Percentiles rank a stretch among this genome's conserved stretches.
phyloP scores from a whole-genome alignment of 2,329 filamentous ascomycete genomes.

The Botrytis hyacinthi region DNA sequence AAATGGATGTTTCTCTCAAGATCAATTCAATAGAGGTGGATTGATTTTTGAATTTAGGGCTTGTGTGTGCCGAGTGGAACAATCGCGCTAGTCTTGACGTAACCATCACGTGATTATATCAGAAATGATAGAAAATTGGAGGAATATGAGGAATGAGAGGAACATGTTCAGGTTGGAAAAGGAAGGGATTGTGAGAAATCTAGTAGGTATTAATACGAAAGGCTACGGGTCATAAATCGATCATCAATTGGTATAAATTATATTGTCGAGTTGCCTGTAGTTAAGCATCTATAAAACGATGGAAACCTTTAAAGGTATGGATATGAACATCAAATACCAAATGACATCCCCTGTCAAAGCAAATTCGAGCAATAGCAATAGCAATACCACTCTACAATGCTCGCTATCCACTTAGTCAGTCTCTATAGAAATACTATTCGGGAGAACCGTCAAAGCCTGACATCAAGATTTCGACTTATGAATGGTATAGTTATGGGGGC shows the following conservation, averaged over 20 bases:
- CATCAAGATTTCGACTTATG: neutral
- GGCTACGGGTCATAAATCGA: neutral
- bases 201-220: neutral
- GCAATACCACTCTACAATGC: neutral
- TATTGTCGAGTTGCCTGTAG: neutral
- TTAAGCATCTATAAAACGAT: neutral
- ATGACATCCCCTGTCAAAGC: neutral
- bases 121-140: neutral
- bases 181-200: neutral
- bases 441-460: neutral
- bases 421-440: neutral
- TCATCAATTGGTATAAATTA: neutral
- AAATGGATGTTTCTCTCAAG: conserved; percentile 13
- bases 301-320: neutral
- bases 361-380: neutral
- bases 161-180: neutral
- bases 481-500: neutral
- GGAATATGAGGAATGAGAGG: too few relatives aligned
- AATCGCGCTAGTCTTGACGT: conserved; percentile 12
- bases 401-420: neutral
- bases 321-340: neutral
- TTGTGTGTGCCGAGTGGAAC: conserved; percentile 22
- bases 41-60: conserved; percentile 21
- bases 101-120: neutral
- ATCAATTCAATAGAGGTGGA: conserved; percentile 19